Percentiles rank a stretch among this genome's conserved stretches.
These are phyloP conservation scores for Zalaria obscura DNA, from an alignment of 2,329 filamentous ascomycete species.

Conservation along the genomic window DNA sequence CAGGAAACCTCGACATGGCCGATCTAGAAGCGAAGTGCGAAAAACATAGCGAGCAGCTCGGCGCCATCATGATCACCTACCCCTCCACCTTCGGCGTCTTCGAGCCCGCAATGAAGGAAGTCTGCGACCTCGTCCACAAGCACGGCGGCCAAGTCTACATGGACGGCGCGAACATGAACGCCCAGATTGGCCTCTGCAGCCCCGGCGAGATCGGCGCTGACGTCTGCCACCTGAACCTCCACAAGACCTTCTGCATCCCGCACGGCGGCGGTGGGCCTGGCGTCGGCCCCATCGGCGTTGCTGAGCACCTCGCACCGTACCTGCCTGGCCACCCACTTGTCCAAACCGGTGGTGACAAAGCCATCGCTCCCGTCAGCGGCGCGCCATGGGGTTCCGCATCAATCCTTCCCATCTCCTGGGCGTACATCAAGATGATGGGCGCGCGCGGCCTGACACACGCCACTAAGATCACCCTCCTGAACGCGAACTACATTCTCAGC, in stretches of 20 bases:
- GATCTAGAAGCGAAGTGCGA: constrained; percentile 82
- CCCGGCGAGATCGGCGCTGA: constrained; percentile 92
- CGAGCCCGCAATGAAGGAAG: constrained; percentile 76
- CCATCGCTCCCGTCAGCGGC: constrained; percentile 61
- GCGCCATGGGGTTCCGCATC: constrained; percentile 78
- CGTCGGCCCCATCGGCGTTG: constrained; percentile 87
- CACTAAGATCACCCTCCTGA: constrained; percentile 84
- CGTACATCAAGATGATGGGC: constrained; percentile 92
- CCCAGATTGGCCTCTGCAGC: constrained; percentile 88
- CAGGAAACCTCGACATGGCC: constrained; percentile 75
- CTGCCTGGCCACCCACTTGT: constrained; percentile 58
- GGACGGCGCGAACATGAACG: constrained; percentile 98
- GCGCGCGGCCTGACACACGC: constrained; percentile 70
- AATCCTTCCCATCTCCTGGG: constrained; percentile 88
- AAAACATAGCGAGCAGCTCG: constrained; percentile 73
- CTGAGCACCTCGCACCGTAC: constrained; percentile 61
- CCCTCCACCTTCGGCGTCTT: constrained; percentile 92
- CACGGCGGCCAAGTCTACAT: constrained; percentile 93
- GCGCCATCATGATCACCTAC: constrained; percentile 94
- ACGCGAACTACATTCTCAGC: constrained; percentile 91
- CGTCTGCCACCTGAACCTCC: constrained; percentile 91
- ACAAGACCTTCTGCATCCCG: constrained; percentile 98
- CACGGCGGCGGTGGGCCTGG: constrained; percentile 90
- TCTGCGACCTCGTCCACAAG: constrained; percentile 71
- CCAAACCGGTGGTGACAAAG: constrained; percentile 39